Evolutionary conservation across 2,329 filamentous ascomycete species (phyloP).

Genomic region (Pseudogymnoascus sp.): DNA sequence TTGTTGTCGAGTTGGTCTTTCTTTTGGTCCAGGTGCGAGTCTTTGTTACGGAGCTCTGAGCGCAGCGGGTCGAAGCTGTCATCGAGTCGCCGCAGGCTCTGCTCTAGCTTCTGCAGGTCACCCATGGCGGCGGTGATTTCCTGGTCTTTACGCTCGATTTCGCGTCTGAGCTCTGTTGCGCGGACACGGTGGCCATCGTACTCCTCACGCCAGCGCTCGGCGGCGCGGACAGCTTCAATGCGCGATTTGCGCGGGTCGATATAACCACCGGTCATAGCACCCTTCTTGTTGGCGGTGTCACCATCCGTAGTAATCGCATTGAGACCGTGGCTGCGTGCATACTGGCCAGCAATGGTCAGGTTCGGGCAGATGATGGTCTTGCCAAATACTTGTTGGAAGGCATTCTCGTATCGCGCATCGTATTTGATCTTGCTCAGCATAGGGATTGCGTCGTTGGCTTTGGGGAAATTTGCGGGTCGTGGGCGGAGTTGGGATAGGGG

Average conservation of each 20-base stretch:
- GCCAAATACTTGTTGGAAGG: constrained; percentile 92
- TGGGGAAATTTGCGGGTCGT: constrained; percentile 68
- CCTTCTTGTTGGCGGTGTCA: constrained; percentile 90
- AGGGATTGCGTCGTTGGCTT: constrained; percentile 79
- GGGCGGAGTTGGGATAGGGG: constrained; percentile 76
- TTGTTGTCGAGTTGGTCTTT: constrained; percentile 69
- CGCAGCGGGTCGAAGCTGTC: constrained; percentile 75
- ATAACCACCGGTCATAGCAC: constrained; percentile 90
- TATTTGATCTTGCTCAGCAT: constrained; percentile 80
- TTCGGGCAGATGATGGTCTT: constrained; percentile 93
- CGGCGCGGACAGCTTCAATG: constrained; percentile 72
- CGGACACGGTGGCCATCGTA: constrained; percentile 62
- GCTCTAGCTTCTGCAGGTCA: constrained; percentile 75
- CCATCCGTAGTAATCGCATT: constrained; percentile 92
- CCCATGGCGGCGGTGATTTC: constrained; percentile 83
- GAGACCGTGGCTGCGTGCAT: constrained; percentile 84
- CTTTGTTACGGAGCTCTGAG: constrained; percentile 69
- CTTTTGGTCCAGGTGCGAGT: constrained; percentile 66
- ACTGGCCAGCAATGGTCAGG: constrained; percentile 78
- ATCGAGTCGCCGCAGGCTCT: constrained; percentile 70
- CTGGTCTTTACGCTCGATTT: constrained; percentile 77
- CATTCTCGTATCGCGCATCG: constrained; percentile 69
- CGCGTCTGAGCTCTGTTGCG: constrained; percentile 57
- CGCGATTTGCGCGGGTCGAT: constrained; percentile 82
- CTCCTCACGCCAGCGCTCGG: constrained; percentile 68